Base-by-base conservation (phyloP, 108 stramenopile species). In the Phaeodactylum tricornutum region DNA sequence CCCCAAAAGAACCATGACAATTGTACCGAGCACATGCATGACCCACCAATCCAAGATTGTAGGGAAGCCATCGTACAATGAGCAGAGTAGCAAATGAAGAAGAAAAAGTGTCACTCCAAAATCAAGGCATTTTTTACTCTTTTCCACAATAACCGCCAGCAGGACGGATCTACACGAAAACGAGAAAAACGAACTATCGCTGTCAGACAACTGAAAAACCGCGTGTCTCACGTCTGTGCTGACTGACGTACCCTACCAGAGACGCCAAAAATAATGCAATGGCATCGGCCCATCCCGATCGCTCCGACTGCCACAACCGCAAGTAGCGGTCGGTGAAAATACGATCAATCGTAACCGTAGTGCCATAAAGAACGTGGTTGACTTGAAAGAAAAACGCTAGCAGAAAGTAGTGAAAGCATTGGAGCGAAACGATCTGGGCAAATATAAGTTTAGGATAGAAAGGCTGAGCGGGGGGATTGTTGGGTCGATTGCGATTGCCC, bases 41-140 rank as follows among this genome's bases (percentile, higher is more conserved):
- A 85, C 81, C 80, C 83, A 89, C 82, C 82, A 89, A 58, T 84
- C 82, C 69, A 72, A 81, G 9, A 72, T 77, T 0, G 66, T 45
- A 4, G 83, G 81, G 31, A 79, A 52, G 15, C 83, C 83, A 14
- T 65, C 67, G 48, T 84, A 85, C 6, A 72, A 37, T 0, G 66
- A 50, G 41, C 77, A 79, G 3, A 74, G 29, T 21, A 75, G 20
- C 7, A 82, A 39, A 56, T 89, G 82, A 37, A 89, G 64, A 20
- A 89, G 27, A 41, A 89, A 85, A 17, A 84, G 53, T 4, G 87
- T 89, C 4, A 84, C 69, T 5, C 71, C 72, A 57, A 89, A 89
- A 54, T 89, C 87, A 35, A 85, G 63, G 50, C 81, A 80, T 47
- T 89, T 89, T 44, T 89, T 89, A 8, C 73, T 75, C 34, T 60